Evolutionary conservation across 129 eudicot genomes (phyloP).

Genomic region (Lactuca saligna): DNA sequence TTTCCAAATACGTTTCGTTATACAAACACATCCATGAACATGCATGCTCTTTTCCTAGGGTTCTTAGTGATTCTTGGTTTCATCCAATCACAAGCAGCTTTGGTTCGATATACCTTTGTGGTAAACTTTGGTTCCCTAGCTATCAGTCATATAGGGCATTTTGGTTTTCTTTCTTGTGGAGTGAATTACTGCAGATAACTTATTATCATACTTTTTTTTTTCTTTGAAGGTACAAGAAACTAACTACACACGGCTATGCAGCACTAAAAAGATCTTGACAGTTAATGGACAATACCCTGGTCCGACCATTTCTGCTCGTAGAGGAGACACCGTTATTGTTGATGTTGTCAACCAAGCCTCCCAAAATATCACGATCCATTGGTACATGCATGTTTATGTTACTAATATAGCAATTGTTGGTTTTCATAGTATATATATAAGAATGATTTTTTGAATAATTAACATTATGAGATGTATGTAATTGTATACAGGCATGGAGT

Average conservation of each 20-base stretch:
- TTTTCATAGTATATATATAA: too few relatives aligned
- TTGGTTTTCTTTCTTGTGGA: not conserved
- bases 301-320: conserved; percentile 38
- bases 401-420: not conserved
- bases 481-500: conserved; percentile 53
- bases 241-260: conserved; percentile 45
- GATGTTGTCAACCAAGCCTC: conserved; percentile 39
- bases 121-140: not conserved
- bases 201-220: conserved; percentile 16
- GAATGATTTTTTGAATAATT: not conserved
- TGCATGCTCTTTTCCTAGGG: conserved; percentile 9
- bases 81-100: conserved; percentile 17
- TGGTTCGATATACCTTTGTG: conserved; percentile 24
- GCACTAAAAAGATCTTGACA: conserved; percentile 45
- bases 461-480: too few relatives aligned
- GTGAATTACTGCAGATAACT: not conserved
- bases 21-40: conserved; percentile 6
- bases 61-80: conserved; percentile 1
- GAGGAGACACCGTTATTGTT: conserved; percentile 46
- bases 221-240: conserved; percentile 46
- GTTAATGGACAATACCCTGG: conserved; percentile 59
- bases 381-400: conserved; percentile 19
- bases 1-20: not conserved
- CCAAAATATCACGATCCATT: conserved; percentile 52
- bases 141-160: too few relatives aligned